Evolutionary conservation across 306 rosid species (phyloP), one percentile per base, ranked within the genome.

Genomic region (Sicyos edulis): DNA sequence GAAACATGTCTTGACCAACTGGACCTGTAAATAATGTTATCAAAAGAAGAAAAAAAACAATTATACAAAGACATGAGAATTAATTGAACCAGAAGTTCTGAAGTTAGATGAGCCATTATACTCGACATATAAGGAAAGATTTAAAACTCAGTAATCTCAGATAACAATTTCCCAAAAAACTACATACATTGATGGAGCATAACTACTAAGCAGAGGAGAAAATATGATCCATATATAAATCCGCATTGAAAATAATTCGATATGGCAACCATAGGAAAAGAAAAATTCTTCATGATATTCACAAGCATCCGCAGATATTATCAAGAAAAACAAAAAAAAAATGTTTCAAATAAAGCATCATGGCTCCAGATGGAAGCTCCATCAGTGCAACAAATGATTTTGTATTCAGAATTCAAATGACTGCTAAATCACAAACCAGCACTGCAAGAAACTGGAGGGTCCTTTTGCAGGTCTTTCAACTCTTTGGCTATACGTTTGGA

Each of bases 391-490:
- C 53, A 64, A 64, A 42, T 42, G 32, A 44, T 4, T 37, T 42
- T 19, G 71, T 14, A 21, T 13, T 17, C 13, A 47, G 21, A 67
- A 67, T 21, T 21, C 3, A 11, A 9, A 67, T 19, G 42, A 22
- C 13, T 47, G 72, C 0, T 66, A 42, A 67, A 16, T 42, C 7
- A 81, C 75, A 78, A 63, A 87, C 91, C 91, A 58, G 91, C 91
- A 40, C 89, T 85, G 79, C 91, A 85, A 19, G 87, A 87, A 20
- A 76, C 83, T 70, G 89, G 91, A 66, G 91, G 89, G 37, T 87
- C 91, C 76, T 78, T 87, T 79, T 87, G 86, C 59, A 87, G 80
- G 58, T 87, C 91, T 80, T 83, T 87, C 77, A 87, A 76, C 76
- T 87, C 91, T 85, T 87, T 87, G 53, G 63, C 76, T 65, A 86